These are phyloP conservation scores for Nigrospora sphaerica DNA, from an alignment of 2,329 filamentous ascomycete genomes.

Conservation along the genomic window DNA sequence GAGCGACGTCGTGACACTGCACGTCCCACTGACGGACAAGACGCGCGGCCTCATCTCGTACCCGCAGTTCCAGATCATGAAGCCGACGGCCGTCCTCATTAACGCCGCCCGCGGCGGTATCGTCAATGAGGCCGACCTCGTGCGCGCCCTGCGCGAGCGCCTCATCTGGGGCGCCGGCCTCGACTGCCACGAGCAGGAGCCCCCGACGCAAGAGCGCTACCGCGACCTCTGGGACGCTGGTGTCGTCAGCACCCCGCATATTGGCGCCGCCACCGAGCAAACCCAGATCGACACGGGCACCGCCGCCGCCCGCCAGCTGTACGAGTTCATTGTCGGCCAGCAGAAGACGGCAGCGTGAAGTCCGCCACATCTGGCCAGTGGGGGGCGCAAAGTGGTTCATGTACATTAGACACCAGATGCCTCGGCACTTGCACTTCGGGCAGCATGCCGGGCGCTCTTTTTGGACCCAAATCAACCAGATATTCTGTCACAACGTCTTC, in stretches of 20 bases:
- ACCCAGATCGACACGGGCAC: slow-evolving; percentile 21
- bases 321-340: slow-evolving; percentile 7
- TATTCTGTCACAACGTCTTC: no score
- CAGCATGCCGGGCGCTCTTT: no score
- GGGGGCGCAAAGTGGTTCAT: no score
- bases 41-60: slow-evolving; percentile 25
- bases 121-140: slow-evolving; percentile 27
- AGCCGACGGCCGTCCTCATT: slow-evolving; percentile 28
- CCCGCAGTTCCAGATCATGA: slow-evolving; percentile 25
- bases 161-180: slow-evolving; percentile 31
- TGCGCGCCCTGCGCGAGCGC: slow-evolving; percentile 20
- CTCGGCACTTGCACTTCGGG: no score
- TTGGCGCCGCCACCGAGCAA: slow-evolving; percentile 35
- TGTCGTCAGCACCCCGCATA: slow-evolving; percentile 34
- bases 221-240: slow-evolving; percentile 23
- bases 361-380: no score
- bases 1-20: slow-evolving; percentile 27
- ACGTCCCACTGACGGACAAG: slow-evolving; percentile 26
- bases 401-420: no score
- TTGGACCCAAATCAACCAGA: no score
- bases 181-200: slow-evolving; percentile 32
- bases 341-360: background rate
- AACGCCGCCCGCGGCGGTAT: slow-evolving; percentile 33
- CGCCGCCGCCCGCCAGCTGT: slow-evolving; percentile 14
- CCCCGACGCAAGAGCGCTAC: slow-evolving; percentile 26